Evolutionary conservation across 129 eudicot genomes (phyloP), one percentile per base, ranked within the genome.

Genomic region (Mikania micrantha): DNA sequence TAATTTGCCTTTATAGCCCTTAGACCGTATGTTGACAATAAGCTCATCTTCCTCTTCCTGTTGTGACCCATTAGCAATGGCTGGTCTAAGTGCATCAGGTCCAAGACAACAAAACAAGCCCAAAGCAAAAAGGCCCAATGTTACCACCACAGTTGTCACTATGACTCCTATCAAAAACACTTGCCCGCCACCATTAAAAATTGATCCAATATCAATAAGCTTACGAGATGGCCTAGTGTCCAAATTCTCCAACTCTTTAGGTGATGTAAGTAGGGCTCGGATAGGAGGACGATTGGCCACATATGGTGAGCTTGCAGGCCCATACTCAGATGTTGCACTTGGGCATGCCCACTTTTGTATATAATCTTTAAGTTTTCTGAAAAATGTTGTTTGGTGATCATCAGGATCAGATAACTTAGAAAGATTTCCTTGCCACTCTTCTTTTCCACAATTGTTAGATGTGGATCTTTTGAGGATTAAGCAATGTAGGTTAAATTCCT

Each of bases 221-320:
- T 60, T 76, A 68, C 75, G 80, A 38, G 74, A 29, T 22, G 56
- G 75, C 28, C 80, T 68, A 16, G 61, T 13, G 60, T 76, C 68
- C 36, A 75, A 48, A 69, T 45, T 25, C 41, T 24, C 58, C 57
- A 69, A 60, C 9, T 61, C 75, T 13, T 67, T 50, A 35, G 62
- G 69, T 75, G 79, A 75, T 34, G 64, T 25, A 60, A 76, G 80
- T 48, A 76, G 47, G 45, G 70, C 70, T 67, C 75, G 75, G 24
- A 76, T 69, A 60, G 70, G 75, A 36, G 36, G 25, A 31, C 16
- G 65, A 3, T 69, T 31, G 73, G 44, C 73, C 50, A 21, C 9
- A 54, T 15, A 54, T 29, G 67, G 66, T 41, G 73, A 28, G 73
- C 36, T 48, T 35, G 47, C 25, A 2, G 35, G 25, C 29, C 10